These are phyloP conservation scores for Hylodesmum podocarpum DNA, from an alignment of 306 rosid species.

Conservation along the genomic window DNA sequence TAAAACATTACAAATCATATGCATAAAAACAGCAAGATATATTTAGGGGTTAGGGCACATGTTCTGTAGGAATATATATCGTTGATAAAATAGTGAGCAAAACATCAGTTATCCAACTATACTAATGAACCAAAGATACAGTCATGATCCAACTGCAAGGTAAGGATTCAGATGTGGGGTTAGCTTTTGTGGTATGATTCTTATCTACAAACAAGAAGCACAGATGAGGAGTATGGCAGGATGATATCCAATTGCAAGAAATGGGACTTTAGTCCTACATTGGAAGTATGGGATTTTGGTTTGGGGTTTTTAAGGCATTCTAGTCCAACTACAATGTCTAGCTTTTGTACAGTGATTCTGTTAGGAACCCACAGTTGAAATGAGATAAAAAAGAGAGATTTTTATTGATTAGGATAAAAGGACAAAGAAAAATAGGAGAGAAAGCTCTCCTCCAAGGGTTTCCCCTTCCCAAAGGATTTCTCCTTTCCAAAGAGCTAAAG, in stretches of 20 bases:
- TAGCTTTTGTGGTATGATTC: background rate
- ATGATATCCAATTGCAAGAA: background rate
- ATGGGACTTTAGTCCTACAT: background rate
- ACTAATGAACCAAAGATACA: background rate
- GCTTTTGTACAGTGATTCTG: background rate
- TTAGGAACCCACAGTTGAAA: too few species aligned
- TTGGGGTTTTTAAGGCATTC: background rate
- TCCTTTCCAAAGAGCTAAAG: too few species aligned
- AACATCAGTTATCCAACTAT: background rate
- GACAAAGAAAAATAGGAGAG: too few species aligned
- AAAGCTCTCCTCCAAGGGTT: too few species aligned
- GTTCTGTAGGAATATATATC: background rate
- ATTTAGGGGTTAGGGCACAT: background rate
- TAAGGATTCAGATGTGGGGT: background rate
- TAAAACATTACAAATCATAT: slow-evolving; percentile 8
- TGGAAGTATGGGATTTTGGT: background rate
- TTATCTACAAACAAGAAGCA: background rate
- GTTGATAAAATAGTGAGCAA: background rate
- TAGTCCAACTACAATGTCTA: background rate
- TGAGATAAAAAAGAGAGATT: too few species aligned
- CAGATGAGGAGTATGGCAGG: background rate
- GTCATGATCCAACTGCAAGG: background rate
- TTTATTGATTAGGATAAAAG: too few species aligned
- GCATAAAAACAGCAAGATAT: background rate
- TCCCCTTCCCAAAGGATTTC: too few species aligned